phyloP scores from a whole-genome alignment of 2,329 filamentous ascomycete genomes.

The Colletotrichum costaricense region DNA sequence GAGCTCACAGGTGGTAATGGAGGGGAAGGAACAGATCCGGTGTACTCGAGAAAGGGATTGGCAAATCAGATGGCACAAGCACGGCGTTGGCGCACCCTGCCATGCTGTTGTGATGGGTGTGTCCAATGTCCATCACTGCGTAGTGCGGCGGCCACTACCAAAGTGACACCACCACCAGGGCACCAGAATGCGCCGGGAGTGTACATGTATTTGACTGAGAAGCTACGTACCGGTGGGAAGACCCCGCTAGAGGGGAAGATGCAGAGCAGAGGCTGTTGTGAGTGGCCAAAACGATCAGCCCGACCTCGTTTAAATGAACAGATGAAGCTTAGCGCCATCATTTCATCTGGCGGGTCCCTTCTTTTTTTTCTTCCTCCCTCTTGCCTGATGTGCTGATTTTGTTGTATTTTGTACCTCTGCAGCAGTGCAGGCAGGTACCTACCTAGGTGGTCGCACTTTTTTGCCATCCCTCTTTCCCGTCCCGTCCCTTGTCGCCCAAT shows the following conservation, averaged over 20 bases:
- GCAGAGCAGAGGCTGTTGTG: neutral
- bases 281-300: neutral
- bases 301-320: neutral
- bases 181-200: neutral
- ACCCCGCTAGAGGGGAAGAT: neutral
- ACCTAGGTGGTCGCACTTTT: neutral
- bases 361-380: neutral
- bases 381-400: neutral
- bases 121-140: neutral
- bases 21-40: neutral
- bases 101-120: neutral
- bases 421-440: too few species aligned
- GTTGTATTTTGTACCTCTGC: too few species aligned
- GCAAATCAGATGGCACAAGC: neutral
- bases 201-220: neutral
- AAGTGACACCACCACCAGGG: neutral
- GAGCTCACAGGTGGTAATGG: neutral
- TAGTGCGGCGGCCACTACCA: neutral
- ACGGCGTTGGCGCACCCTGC: neutral
- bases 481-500: neutral
- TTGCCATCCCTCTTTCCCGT: neutral
- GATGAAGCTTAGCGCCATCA: slow-evolving; percentile 9
- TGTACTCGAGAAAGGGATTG: neutral
- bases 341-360: neutral
- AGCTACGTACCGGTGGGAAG: neutral